Percentiles rank a stretch among this genome's conserved stretches.
Conservation (phyloP, 371 early-diverging fungal species). For the Apophysomyces ossiformis region DNA sequence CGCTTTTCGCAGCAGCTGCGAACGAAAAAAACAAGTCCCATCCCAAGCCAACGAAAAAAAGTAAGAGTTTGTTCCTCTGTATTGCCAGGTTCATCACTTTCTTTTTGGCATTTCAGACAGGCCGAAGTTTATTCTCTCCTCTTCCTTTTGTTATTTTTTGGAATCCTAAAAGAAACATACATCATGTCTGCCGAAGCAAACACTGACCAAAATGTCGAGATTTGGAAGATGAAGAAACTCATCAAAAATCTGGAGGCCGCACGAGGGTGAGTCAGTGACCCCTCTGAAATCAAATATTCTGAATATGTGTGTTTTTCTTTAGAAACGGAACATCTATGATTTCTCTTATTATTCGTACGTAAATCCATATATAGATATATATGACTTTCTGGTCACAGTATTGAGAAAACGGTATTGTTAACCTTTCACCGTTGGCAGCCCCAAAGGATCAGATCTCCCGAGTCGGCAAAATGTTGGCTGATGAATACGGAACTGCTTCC, state of each 20-base stretch:
- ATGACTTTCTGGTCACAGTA: neutral
- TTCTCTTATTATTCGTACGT: slow-evolving; percentile 92
- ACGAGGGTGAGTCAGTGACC: slow-evolving; percentile 35
- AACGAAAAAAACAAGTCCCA: neutral
- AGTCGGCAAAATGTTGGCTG: slow-evolving; percentile 95
- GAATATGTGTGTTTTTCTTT: slow-evolving; percentile 12
- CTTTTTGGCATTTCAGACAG: slow-evolving; percentile 4
- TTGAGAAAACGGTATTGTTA: neutral
- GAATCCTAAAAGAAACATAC: slow-evolving; percentile 2
- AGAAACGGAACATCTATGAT: slow-evolving; percentile 99
- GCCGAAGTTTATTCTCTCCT: neutral
- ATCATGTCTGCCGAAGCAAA: slow-evolving; percentile 24
- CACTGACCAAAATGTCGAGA: slow-evolving; percentile 84
- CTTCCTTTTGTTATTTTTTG: slow-evolving; percentile 11
- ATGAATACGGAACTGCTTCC: slow-evolving; percentile 99
- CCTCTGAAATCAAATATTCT: neutral
- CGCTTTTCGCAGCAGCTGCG: too few species aligned
- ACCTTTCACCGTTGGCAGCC: slow-evolving; percentile 36
- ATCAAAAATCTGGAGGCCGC: slow-evolving; percentile 96
- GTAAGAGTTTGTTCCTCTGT: neutral
- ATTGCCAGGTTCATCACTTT: neutral
- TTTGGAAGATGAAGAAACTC: slow-evolving; percentile 98
- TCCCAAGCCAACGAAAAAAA: too few species aligned
- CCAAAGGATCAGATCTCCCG: slow-evolving; percentile 97
- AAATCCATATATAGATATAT: neutral